These are phyloP conservation scores for Passiflora organensis DNA, from an alignment of 345 rosid species.

Conservation along the genomic window DNA sequence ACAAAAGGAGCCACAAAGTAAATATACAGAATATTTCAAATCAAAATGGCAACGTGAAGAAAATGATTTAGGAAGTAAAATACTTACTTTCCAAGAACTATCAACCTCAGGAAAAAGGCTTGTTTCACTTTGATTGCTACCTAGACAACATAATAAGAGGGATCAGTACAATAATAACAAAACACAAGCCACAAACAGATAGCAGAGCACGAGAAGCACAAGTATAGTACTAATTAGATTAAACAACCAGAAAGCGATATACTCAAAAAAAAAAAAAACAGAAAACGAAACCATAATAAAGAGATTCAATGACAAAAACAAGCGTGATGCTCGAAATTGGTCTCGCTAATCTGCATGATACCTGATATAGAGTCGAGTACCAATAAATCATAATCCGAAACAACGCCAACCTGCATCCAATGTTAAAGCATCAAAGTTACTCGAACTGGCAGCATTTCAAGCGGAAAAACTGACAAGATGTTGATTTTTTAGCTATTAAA, in stretches of 20 bases:
- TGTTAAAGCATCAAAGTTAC: conserved; percentile 7
- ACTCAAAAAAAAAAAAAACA: too few species aligned
- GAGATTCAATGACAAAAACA: too few species aligned
- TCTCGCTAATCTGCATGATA: conserved; percentile 16
- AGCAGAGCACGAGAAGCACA: background rate
- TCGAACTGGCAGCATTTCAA: conserved; percentile 2
- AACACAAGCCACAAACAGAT: background rate
- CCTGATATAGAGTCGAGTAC: conserved; percentile 90
- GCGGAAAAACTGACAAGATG: background rate
- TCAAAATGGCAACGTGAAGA: conserved; percentile 5
- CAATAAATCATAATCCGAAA: conserved; percentile 90
- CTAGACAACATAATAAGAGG: conserved; percentile 34
- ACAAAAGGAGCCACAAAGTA: too few species aligned
- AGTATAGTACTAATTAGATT: background rate
- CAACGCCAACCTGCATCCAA: conserved; percentile 80
- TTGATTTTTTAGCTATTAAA: background rate
- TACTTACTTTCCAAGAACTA: conserved; percentile 84
- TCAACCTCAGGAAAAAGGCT: conserved; percentile 76
- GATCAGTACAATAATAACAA: conserved; percentile 17
- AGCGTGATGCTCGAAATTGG: too few species aligned
- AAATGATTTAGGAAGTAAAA: conserved; percentile 1
- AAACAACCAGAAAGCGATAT: too few species aligned
- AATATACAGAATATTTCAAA: background rate
- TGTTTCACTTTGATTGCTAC: conserved; percentile 53
- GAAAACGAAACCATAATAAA: background rate